These are phyloP conservation scores for Allomyces macrogynus DNA, from an alignment of 192 early-diverging fungal genomes.

Conservation along the genomic window DNA sequence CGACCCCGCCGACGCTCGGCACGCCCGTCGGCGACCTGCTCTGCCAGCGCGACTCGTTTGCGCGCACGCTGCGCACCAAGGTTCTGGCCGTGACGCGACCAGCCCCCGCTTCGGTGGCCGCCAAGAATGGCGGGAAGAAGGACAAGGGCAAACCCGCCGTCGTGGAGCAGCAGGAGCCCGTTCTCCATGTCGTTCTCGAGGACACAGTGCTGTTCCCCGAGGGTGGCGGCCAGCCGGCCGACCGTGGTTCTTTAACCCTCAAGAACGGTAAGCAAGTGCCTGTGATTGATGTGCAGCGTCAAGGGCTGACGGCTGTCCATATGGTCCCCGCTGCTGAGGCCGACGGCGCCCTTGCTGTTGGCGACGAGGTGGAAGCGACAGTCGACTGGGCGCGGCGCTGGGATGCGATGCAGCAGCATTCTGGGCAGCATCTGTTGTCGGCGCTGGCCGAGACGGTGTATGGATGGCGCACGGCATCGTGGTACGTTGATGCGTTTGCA, in stretches of 20 bases:
- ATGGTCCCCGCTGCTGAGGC: too few relatives aligned
- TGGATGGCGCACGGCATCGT: background rate
- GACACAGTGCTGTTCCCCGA: constrained; percentile 45
- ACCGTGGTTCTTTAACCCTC: constrained; percentile 33
- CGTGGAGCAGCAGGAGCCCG: background rate
- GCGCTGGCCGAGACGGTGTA: background rate
- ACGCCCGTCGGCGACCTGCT: background rate
- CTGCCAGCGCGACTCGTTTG: background rate
- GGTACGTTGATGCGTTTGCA: background rate
- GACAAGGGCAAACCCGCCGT: background rate
- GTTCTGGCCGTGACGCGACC: background rate
- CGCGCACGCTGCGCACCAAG: background rate
- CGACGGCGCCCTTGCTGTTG: background rate
- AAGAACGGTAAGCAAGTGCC: constrained; percentile 6
- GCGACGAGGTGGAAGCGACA: constrained; percentile 22
- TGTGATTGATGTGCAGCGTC: constrained; percentile 34
- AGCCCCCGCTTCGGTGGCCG: too few relatives aligned
- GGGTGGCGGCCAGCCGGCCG: constrained; percentile 52
- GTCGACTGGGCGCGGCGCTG: constrained; percentile 44
- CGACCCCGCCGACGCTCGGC: background rate
- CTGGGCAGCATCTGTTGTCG: constrained; percentile 11
- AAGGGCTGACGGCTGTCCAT: constrained; percentile 39
- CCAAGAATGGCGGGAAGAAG: too few relatives aligned
- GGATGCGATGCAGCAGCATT: constrained; percentile 59
- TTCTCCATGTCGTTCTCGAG: background rate